A percentile compares a stretch with the other conserved stretches of the same genome.
phyloP scores from a whole-genome alignment of 169 alveolate species.

The Eimeria zaria region DNA sequence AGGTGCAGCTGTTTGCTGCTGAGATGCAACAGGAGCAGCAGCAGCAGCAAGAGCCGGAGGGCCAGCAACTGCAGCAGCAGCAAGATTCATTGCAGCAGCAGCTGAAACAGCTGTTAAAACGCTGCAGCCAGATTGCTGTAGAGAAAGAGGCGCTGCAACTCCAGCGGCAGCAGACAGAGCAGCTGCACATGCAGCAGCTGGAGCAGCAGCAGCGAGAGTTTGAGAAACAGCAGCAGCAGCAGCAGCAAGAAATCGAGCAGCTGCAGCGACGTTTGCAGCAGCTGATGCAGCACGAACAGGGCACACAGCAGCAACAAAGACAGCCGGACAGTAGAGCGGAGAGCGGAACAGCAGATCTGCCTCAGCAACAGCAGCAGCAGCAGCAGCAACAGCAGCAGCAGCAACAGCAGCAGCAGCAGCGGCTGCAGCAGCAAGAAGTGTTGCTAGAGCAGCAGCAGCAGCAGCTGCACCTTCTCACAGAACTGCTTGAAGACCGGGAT shows the following conservation, averaged over 20 bases:
- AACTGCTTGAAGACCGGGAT: constrained; percentile 17
- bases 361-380: constrained; percentile 46
- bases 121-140: background rate
- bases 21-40: constrained; percentile 19
- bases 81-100: constrained; percentile 5
- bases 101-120: background rate
- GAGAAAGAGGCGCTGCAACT: constrained; percentile 24
- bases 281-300: constrained; percentile 28
- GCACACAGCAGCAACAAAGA: constrained; percentile 1
- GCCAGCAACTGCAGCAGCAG: constrained; percentile 27
- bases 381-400: constrained; percentile 24
- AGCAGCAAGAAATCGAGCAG: background rate
- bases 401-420: constrained; percentile 12
- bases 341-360: background rate
- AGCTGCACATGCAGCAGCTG: constrained; percentile 19
- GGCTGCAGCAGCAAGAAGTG: background rate
- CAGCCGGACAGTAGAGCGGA: background rate
- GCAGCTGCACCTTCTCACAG: constrained; percentile 25
- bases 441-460: constrained; percentile 42
- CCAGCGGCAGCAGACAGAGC: constrained; percentile 49
- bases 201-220: constrained; percentile 44
- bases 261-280: constrained; percentile 16
- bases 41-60: constrained; percentile 3
- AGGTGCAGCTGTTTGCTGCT: constrained; percentile 23
- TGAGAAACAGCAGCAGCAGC: constrained; percentile 53